Evolutionary conservation across 495 filamentous ascomycete genomes (phyloP).

Genomic region (Penicillium dipodomyicola): DNA sequence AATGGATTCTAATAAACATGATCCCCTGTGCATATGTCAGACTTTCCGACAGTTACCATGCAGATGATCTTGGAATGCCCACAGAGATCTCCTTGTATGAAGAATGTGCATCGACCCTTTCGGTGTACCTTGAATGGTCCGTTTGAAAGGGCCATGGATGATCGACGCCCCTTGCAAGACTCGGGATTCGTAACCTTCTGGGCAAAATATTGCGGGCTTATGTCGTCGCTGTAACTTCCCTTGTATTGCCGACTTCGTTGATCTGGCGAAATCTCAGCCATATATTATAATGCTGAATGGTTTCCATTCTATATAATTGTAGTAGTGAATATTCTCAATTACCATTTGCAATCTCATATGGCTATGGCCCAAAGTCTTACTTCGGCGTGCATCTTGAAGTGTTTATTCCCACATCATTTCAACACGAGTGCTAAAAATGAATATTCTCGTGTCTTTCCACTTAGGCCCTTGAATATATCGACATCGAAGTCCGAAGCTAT

Average conservation of each 20-base stretch:
- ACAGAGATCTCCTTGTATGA: background rate
- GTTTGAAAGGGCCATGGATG: background rate
- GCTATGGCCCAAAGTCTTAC: background rate
- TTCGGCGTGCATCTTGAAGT: background rate
- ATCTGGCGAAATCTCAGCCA: background rate
- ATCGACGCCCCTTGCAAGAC: constrained; percentile 17
- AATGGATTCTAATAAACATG: background rate
- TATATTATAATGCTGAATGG: background rate
- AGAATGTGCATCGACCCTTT: constrained; percentile 14
- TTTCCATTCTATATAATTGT: background rate
- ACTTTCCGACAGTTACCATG: background rate
- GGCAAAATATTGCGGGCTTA: background rate
- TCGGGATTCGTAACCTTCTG: background rate
- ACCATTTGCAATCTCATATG: too few species aligned
- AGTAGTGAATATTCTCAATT: background rate
- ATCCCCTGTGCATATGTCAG: background rate
- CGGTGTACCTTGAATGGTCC: background rate
- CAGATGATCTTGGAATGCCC: constrained; percentile 12
- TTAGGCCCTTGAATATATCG: background rate
- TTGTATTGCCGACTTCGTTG: background rate
- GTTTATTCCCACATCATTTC: background rate
- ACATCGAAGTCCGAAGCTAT: background rate
- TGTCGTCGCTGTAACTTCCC: background rate
- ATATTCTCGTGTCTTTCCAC: too few species aligned
- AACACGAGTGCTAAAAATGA: background rate